Base-by-base conservation (phyloP, 805 yeast species). In the Candida schatavii region DNA sequence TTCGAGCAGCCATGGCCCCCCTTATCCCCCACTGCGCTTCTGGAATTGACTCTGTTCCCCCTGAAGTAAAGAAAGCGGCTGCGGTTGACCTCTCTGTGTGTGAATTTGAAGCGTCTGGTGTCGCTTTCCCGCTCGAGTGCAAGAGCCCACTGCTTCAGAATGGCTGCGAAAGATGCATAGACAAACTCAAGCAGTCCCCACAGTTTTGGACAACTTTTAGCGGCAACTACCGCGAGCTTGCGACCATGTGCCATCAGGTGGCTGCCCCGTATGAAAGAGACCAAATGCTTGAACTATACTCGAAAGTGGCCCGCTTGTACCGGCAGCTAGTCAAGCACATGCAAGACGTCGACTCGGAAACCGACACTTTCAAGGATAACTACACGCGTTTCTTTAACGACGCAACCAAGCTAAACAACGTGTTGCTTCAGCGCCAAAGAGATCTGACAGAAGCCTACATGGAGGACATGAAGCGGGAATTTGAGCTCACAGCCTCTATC, bases 171-270 rank as follows among this genome's bases (percentile, higher is more conserved):
- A 5, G 26, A 4, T 38, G 41, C 29, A 61, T 78, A 23, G 39
- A 47, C 3, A 58, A 63, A 2, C 46, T 78, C 30, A 76, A 77
- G 41, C 50, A 50, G 18, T 60, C 66, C 2, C 66, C 79, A 0
- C 85, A 82, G 49, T 78, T 83, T 74, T 84, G 91, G 91, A 82
- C 89, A 0, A 79, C 83, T 0, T 83, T 75, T 52, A 81, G 81
- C 46, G 88, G 88, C 0, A 76, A 82, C 51, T 82, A 77, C 55
- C 69, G 80, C 35, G 70, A 75, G 25, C 61, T 83, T 3, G 66
- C 76, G 2, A 66, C 69, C 2, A 62, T 81, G 0, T 84, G 89
- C 50, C 59, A 62, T 46, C 80, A 77, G 42, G 73, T 75, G 36
- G 64, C 78, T 0, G 46, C 74, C 1, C 81, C 82, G 0, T 75